A percentile compares a stretch with the other conserved stretches of the same genome.
Evolutionary conservation across 1,139 yeast species (phyloP).

Genomic region (Saccharomyces hybrid): DNA sequence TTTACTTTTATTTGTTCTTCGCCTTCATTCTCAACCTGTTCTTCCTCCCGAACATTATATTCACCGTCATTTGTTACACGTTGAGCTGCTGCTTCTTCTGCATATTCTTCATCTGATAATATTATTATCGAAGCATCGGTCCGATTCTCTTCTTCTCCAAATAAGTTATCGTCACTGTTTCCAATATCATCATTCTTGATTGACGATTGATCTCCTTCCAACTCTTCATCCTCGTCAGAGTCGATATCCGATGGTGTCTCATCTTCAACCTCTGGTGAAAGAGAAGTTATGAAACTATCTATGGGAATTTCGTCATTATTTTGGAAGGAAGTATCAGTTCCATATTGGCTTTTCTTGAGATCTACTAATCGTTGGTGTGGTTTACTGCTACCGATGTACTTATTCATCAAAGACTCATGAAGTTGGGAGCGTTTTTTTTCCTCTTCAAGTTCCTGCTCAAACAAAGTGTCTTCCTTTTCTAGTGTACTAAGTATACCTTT

Average conservation of each 20-base stretch:
- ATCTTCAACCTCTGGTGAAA: neutral
- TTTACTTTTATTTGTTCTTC: neutral
- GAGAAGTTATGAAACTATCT: conserved; percentile 11
- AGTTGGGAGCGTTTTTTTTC: neutral
- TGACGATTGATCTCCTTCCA: neutral
- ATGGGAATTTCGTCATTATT: conserved; percentile 14
- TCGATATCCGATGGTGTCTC: neutral
- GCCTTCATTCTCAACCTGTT: neutral
- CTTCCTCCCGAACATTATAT: neutral
- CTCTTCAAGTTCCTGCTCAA: conserved; percentile 1
- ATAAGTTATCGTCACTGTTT: neutral
- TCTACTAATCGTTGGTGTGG: neutral
- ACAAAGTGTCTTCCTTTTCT: conserved; percentile 21
- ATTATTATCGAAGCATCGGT: conserved; percentile 5
- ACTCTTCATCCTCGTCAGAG: conserved; percentile 2
- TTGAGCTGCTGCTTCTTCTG: neutral
- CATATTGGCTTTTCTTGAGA: conserved; percentile 2
- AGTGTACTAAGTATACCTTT: conserved; percentile 35
- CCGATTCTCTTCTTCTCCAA: neutral
- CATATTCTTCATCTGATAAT: conserved; percentile 7
- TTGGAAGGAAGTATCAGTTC: conserved; percentile 17
- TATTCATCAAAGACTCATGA: neutral
- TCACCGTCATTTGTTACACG: neutral
- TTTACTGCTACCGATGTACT: neutral
- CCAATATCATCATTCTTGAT: neutral